Base-by-base conservation (phyloP, 1,139 yeast species). In the Pichia sp. region DNA sequence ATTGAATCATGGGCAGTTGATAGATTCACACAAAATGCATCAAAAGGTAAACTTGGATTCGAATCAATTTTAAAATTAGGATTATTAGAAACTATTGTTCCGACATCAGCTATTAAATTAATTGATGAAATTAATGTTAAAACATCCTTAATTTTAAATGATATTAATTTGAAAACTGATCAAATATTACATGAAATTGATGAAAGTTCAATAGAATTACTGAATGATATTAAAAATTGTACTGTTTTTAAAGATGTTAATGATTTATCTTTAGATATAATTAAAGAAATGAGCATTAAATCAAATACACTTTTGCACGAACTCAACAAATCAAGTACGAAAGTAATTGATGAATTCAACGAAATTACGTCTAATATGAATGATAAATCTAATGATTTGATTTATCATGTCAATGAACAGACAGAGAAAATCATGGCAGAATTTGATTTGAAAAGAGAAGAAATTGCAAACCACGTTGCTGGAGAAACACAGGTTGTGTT, bases 1-100 rank as follows among this genome's bases (percentile, higher is more conserved):
- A 69, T 91, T 49, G 98, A 91, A 61, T 93, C 86, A 37, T 91
- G 96, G 95, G 78, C 91, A 1, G 81, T 87, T 4, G 87, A 84
- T 55, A 70, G 96, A 58, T 91, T 89, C 63, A 78, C 80, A 31
- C 94, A 85, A 57, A 91, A 91, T 61, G 96, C 97, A 7, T 65
- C 65, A 41, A 76, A 76, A 50, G 98, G 97, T 20, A 81, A 78
- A 52, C 55, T 66, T 25, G 98, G 96, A 0, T 89, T 91, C 57
- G 97, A 89, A 52, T 64, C 76, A 6, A 96, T 89, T 6, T 68
- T 89, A 43, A 43, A 52, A 32, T 27, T 59, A 16, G 62, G 59
- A 25, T 38, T 46, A 27, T 47, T 53, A 21, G 50, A 52, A 50
- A 48, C 42, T 24, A 35, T 33, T n/a, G 31, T 48, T 15, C 39